phyloP scores from a whole-genome alignment of 2,329 filamentous ascomycete genomes.

The Monilinia vaccinii-corymbosi region DNA sequence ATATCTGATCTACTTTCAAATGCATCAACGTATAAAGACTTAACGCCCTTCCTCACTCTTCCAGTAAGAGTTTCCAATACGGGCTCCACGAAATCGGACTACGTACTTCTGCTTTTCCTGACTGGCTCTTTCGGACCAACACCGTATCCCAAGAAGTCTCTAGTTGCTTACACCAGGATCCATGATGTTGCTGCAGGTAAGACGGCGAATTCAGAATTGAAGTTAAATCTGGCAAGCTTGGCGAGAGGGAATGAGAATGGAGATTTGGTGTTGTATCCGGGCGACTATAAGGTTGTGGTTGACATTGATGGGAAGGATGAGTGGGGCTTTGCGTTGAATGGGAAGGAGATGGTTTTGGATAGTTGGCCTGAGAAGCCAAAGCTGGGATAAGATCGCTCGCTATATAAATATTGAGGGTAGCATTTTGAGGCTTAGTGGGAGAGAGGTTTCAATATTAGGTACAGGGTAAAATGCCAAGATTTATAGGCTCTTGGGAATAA shows the following conservation, averaged over 20 bases:
- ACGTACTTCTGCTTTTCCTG: slow-evolving; percentile 42
- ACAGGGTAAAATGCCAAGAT: too few species aligned
- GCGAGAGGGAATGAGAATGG: slow-evolving; percentile 41
- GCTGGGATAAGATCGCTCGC: background rate
- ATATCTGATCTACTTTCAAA: slow-evolving; percentile 7
- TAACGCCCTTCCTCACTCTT: slow-evolving; percentile 31
- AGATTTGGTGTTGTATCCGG: slow-evolving; percentile 44
- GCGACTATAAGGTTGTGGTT: slow-evolving; percentile 39
- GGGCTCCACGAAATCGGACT: slow-evolving; percentile 45
- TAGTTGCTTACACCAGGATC: slow-evolving; percentile 40
- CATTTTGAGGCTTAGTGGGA: background rate
- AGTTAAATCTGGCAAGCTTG: slow-evolving; percentile 40
- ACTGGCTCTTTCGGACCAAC: slow-evolving; percentile 37
- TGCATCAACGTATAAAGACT: slow-evolving; percentile 8
- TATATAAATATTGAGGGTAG: background rate
- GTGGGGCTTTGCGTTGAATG: slow-evolving; percentile 39
- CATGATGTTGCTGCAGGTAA: slow-evolving; percentile 23
- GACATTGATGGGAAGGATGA: slow-evolving; percentile 36
- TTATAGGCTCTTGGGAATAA: too few species aligned
- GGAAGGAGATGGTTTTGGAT: slow-evolving; percentile 36
- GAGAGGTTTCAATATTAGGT: background rate
- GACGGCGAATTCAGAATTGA: slow-evolving; percentile 30
- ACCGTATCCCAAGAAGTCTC: slow-evolving; percentile 43
- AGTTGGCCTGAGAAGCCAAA: slow-evolving; percentile 12
- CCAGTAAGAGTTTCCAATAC: slow-evolving; percentile 34